phyloP scores from a whole-genome alignment of 768 basidiomycete genomes.

The Rhodotorula paludigena region DNA sequence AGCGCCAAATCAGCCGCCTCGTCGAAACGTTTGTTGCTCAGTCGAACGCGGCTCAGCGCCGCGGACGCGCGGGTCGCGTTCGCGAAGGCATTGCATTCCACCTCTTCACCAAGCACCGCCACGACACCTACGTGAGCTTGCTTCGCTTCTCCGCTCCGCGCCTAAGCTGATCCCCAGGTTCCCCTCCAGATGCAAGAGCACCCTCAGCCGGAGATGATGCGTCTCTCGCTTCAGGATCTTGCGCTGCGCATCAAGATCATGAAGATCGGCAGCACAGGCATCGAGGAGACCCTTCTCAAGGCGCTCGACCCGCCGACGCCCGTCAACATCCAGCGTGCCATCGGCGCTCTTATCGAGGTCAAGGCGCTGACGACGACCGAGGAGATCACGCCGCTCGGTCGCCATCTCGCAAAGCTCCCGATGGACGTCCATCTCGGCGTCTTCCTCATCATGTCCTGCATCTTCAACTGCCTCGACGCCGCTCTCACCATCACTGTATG shows the following conservation, averaged over 20 bases:
- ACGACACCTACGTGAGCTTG: conserved; percentile 65
- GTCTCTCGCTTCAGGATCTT: conserved; percentile 84
- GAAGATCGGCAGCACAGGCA: conserved; percentile 76
- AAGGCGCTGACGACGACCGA: conserved; percentile 76
- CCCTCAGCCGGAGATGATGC: conserved; percentile 91
- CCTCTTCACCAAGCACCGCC: conserved; percentile 79
- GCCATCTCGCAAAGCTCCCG: conserved; percentile 80
- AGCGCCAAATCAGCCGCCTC: conserved; percentile 85
- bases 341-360: conserved; percentile 82
- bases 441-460: conserved; percentile 73
- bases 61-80: conserved; percentile 88
- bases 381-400: conserved; percentile 91
- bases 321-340: conserved; percentile 82
- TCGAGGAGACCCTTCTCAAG: conserved; percentile 80
- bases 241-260: conserved; percentile 89
- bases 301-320: conserved; percentile 84
- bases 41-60: conserved; percentile 50
- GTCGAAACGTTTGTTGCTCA: conserved; percentile 85
- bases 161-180: neutral
- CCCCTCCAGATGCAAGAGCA: conserved; percentile 71
- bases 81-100: conserved; percentile 87
- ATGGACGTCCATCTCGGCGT: conserved; percentile 95
- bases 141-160: neutral
- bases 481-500: conserved; percentile 79
- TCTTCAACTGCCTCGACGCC: conserved; percentile 87